Evolutionary conservation across 257 asterid genomes (phyloP).

Genomic region (Solanum microdontum): DNA sequence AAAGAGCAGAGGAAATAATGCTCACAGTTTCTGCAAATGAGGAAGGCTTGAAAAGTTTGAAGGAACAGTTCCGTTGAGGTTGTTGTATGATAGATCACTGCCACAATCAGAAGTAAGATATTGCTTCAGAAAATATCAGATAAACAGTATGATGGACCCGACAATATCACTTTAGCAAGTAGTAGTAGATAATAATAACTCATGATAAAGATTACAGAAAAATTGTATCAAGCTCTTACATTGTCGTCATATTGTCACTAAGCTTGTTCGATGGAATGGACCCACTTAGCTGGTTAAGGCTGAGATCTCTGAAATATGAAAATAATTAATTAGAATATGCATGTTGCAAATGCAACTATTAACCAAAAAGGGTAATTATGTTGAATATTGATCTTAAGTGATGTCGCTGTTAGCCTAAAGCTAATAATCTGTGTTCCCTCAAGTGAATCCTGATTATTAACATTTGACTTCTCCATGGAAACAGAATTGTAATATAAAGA

Average conservation of each 20-base stretch:
- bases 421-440: background rate
- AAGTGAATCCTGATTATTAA: background rate
- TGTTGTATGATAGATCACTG: conserved; percentile 75
- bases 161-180: background rate
- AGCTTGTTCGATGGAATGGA: conserved; percentile 50
- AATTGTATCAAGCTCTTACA: conserved; percentile 37
- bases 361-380: background rate
- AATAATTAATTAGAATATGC: conserved; percentile 9
- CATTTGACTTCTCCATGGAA: background rate
- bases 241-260: conserved; percentile 63
- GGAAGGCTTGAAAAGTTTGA: conserved; percentile 72
- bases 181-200: background rate
- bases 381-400: background rate
- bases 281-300: conserved; percentile 71
- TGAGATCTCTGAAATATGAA: conserved; percentile 54
- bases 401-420: background rate
- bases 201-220: background rate
- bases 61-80: conserved; percentile 72
- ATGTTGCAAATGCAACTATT: background rate
- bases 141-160: background rate
- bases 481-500: background rate
- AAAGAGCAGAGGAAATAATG: conserved; percentile 5
- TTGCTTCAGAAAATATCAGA: background rate
- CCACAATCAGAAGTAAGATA: conserved; percentile 1
- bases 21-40: conserved; percentile 74